phyloP scores from a whole-genome alignment of 768 basidiomycete genomes.

The Suillus subluteus region DNA sequence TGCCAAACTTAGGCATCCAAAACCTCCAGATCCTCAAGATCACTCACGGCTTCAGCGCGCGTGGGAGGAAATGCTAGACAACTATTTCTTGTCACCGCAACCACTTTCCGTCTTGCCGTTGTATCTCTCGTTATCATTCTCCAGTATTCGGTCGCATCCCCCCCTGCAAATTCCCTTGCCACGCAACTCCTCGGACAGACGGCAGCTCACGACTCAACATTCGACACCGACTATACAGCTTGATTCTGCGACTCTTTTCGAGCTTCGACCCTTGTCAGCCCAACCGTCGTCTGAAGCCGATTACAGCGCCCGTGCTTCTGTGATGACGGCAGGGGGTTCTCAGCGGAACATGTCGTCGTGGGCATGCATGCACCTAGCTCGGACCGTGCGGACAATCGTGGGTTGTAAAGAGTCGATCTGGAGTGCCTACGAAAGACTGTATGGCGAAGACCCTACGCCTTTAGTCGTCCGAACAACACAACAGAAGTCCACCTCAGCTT shows the following conservation, averaged over 20 bases:
- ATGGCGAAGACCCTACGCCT: constrained; percentile 41
- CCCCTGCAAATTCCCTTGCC: constrained; percentile 58
- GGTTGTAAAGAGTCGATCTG: constrained; percentile 75
- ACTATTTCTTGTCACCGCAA: constrained; percentile 56
- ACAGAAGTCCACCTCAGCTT: constrained; percentile 22
- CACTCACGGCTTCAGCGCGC: constrained; percentile 62
- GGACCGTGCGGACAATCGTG: constrained; percentile 55
- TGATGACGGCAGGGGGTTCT: constrained; percentile 22
- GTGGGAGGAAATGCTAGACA: constrained; percentile 70
- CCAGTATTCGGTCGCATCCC: constrained; percentile 52
- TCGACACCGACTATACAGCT: constrained; percentile 22
- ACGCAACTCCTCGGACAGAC: constrained; percentile 44
- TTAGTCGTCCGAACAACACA: constrained; percentile 41
- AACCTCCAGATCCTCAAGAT: constrained; percentile 54
- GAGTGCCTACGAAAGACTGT: constrained; percentile 59
- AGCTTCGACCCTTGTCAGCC: constrained; percentile 32
- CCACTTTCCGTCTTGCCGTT: constrained; percentile 66
- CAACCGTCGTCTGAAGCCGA: constrained; percentile 29
- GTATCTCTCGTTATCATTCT: constrained; percentile 62
- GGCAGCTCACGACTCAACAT: constrained; percentile 13
- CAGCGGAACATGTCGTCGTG: constrained; percentile 43
- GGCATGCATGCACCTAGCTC: constrained; percentile 69
- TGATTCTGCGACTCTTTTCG: constrained; percentile 34
- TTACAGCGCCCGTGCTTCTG: constrained; percentile 7
- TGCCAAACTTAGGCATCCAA: constrained; percentile 13